Base-by-base conservation (phyloP, 768 basidiomycete species). In the Pilatotrama ljubarskyi region DNA sequence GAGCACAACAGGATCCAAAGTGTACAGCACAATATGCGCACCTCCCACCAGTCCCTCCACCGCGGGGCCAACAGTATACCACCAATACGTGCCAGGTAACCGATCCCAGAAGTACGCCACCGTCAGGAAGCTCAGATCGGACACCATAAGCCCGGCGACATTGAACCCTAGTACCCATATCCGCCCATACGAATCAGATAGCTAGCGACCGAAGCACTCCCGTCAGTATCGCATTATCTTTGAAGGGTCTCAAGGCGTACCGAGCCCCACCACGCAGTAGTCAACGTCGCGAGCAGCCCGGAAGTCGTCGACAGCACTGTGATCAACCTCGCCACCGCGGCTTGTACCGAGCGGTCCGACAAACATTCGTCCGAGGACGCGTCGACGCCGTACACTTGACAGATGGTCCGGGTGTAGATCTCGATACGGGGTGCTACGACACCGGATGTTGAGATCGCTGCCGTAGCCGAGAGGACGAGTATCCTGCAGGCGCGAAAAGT, bases 231-330 rank as follows among this genome's bases (percentile, higher is more conserved):
- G 17, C 32, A 22, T 5, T 22, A 3, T 17, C 2, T 25, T 11
- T 26, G 15, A 15, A 36, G 15, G 9, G 20, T 9, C 37, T 17
- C n/a, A 49, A 24, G 18, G n/a, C 51, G 35, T 72, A 90, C 88
- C 49, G 87, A 80, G 55, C 90, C 89, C 94, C 94, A 96, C 83
- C 86, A 95, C 4, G 83, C 91, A 15, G 88, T 86, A 1, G 92
- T 93, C 20, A 95, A 67, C 59, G 90, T 90, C 37, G 84, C 80
- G 29, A 96, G 75, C 53, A 91, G 70, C 6, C 94, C 94, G 1
- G 51, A 52, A 74, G 84, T 84, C 8, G 81, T 76, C 3, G 85
- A 76, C 0, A 83, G 70, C 66, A 90, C 85, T 18, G 80, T 79
- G 66, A 88, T 79, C 18, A 92, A 74, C 66, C 78, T 82, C n/a